Base-by-base conservation (phyloP, 2,329 filamentous ascomycete genomes). In the Cladosporium sp. region DNA sequence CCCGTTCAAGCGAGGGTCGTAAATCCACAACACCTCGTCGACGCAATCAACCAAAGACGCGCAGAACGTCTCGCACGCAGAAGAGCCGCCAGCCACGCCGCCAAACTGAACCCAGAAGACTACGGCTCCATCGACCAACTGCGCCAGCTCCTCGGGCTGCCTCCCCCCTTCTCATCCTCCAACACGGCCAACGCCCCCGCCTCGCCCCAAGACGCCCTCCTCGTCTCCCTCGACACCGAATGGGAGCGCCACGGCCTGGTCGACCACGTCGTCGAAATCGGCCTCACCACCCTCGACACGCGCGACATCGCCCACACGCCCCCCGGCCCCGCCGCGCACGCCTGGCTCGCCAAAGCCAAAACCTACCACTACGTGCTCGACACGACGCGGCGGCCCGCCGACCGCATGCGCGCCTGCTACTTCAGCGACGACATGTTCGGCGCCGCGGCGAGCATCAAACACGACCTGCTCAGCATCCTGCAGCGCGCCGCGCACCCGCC, bases 191-290 rank as follows among this genome's bases (percentile, higher is more conserved):
- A 18, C 19, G 13, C 35, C 16, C 4, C 7, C 9, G 28, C 13
- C 16, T 2, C 35, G 8, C 50, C 50, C 2, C 13, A 46, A 37
- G 50, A 52, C 14, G 50, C 50, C 19, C 31, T 92, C 1, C 85
- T 95, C 56, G 72, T 95, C 50, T 83, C 80, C 56, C 74, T 95
- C 41, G 92, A 96, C 61, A 74, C 95, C 16, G 91, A 97, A 68
- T 82, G 83, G 2, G 86, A 85, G 55, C 90, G 95, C 66, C 70
- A 72, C 22, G 75, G 80, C 46, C 77, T 57, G 28, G 81, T 16
- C 72, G 76, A 44, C 72, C 79, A 58, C 11, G 78, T 96, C 50
- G 92, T 89, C 0, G 92, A 97, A 68, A 76, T 96, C 31, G 92
- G 91, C 1, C 75, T 96, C 40, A 84, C 87, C 2, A 82, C 83